Evolutionary conservation across 768 basidiomycete genomes (phyloP), one percentile per base, ranked within the genome.

Genomic region (Russula ochroleuca): DNA sequence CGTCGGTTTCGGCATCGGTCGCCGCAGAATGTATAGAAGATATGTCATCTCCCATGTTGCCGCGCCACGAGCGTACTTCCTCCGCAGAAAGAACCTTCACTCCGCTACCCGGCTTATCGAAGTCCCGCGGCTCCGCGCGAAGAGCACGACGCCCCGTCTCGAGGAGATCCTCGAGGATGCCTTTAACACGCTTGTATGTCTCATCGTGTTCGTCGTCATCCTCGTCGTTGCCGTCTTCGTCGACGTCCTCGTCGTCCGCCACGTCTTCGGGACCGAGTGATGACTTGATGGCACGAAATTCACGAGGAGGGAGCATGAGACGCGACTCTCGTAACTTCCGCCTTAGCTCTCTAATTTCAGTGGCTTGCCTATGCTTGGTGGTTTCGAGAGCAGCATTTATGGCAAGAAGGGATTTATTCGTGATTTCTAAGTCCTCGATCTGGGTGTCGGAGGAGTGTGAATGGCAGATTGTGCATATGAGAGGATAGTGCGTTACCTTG

Each of bases 391-490:
- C 82, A 2, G 87, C 78, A 70, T 95, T 96, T 75, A 96, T 93
- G 2, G 85, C 84, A 51, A 95, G 79, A 19, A 96, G 80, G 1
- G 93, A 96, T 38, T 83, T 81, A 73, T 93, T 95, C 7, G 91
- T 88, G 70, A 96, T 96, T 74, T 95, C 91, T 13, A 96, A 79
- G 76, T 96, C 93, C 14, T 89, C 90, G 62, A 96, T 95, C 94
- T 96, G 64, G 17, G 28, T n/a, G 43, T 10, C 63, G 19, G 49
- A n/a, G n/a, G n/a, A 25, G 43, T 56, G 45, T 14, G 57, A 9
- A 13, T 28, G 35, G 52, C 28, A 45, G 31, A 37, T 43, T 45
- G 19, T 66, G 45, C 35, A 35, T 25, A 63, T 54, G 21, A 21
- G 19, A 53, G 70, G 74, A 35, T 21, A 5, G n/a, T 13, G 21